Base-by-base conservation (phyloP, 345 rosid genomes). In the Limnanthes douglasii region DNA sequence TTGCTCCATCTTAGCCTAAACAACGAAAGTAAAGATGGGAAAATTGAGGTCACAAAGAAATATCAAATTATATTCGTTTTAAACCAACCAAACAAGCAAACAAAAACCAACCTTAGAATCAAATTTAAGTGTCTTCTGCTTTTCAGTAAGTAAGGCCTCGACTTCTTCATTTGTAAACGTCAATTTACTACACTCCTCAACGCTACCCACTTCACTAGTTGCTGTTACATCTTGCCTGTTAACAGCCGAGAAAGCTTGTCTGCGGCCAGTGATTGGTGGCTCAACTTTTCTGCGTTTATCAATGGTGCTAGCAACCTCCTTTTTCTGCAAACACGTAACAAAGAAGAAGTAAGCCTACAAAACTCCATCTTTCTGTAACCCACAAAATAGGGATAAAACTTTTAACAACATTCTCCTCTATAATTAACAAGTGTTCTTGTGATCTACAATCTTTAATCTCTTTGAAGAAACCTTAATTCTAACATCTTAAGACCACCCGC, bases 151-250 rank as follows among this genome's bases (percentile, higher is more conserved):
- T 65, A 90, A 56, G 2, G 80, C 78, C 38, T 75, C 66, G 1
- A 75, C 73, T 56, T 75, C 85, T 50, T 85, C 99, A 53, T 71
- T 85, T 0, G 96, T 62, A 36, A 75, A 85, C 26, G 68, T 83
- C 1, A 66, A 28, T 24, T 21, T 49, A 12, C 53, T 18, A 31
- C 44, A 51, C 31, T 83, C 94, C 27, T 68, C 86, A 0, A 38
- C 19, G 31, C 53, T 58, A 0, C 61, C 70, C 34, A 18, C 48
- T 39, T 72, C 88, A 36, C 62, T 30, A 1, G 56, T 36, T 1
- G 62, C 39, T 0, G 60, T 15, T 17, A 15, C 70, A 15, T 80
- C 94, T 51, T 57, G 84, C 45, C 60, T 51, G 30, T 58, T 77
- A 31, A 80, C 57, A 0, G 54, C 53, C 0, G 68, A 27, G 39